Evolutionary conservation across 2,329 filamentous ascomycete genomes (phyloP).

Genomic region (Epichloe uncinata): DNA sequence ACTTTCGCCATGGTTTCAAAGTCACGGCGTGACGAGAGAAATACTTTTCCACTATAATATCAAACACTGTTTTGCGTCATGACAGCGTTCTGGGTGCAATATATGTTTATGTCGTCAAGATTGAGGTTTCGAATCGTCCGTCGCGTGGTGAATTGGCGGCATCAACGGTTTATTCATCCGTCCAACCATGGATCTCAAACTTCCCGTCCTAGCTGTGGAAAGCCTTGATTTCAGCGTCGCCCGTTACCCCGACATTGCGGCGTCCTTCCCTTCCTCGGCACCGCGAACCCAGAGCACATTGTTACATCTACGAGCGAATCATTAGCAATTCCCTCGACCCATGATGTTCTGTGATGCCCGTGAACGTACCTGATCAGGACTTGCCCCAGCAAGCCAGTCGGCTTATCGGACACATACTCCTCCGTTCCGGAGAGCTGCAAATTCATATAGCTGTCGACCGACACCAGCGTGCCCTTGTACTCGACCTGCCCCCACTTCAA

Average conservation of each 20-base stretch:
- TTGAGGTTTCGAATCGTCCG: not conserved
- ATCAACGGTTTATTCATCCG: not conserved
- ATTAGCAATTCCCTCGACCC: constrained; percentile 1
- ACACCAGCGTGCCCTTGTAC: constrained; percentile 87
- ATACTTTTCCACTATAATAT: not conserved
- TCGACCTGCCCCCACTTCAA: constrained; percentile 98
- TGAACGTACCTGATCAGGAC: constrained; percentile 69
- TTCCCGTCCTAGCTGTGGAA: not conserved
- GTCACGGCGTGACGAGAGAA: not conserved
- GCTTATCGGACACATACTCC: constrained; percentile 83
- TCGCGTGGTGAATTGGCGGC: not conserved
- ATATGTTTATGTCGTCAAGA: not conserved
- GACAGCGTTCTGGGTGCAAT: not conserved
- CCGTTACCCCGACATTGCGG: constrained; percentile 5
- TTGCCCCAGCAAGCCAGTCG: constrained; percentile 72
- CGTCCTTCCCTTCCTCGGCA: constrained; percentile 6
- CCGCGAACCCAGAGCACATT: constrained; percentile 88
- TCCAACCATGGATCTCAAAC: not conserved
- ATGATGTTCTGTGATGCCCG: not conserved
- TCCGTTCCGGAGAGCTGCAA: constrained; percentile 82
- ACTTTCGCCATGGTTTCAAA: not conserved
- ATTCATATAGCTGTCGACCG: constrained; percentile 98
- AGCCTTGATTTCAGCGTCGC: not conserved
- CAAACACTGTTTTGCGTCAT: not conserved
- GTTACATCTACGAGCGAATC: constrained; percentile 54